Evolutionary conservation across 2,329 filamentous ascomycete genomes (phyloP).

Genomic region (Clarireedia hainanense): DNA sequence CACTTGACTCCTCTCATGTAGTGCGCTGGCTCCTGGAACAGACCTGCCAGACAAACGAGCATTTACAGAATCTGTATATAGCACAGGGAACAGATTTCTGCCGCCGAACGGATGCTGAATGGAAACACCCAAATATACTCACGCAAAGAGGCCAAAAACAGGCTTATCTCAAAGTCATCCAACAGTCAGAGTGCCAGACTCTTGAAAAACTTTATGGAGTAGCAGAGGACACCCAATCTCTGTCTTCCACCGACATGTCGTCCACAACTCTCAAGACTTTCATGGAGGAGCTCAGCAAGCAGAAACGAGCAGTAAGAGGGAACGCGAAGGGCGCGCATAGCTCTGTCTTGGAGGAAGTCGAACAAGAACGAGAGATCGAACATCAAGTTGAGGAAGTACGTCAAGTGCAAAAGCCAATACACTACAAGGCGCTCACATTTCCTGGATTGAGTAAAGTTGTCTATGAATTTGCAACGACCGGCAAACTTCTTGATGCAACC

Average conservation of each 20-base stretch:
- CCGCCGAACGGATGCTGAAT: conserved; percentile 42
- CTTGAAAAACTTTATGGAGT: conserved; percentile 50
- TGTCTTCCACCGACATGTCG: conserved; percentile 10
- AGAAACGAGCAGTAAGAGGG: conserved; percentile 34
- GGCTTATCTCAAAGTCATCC: conserved; percentile 37
- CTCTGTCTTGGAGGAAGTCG: conserved; percentile 49
- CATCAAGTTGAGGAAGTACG: conserved; percentile 37
- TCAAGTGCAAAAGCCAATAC: conserved; percentile 35
- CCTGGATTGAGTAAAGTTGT: conserved; percentile 41
- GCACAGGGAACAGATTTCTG: conserved; percentile 56
- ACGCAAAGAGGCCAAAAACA: conserved; percentile 29
- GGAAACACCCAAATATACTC: conserved; percentile 33
- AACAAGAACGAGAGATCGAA: conserved; percentile 40
- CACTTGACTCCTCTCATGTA: conserved; percentile 36
- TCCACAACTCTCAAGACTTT: not conserved
- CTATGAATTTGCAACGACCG: conserved; percentile 37
- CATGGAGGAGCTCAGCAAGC: conserved; percentile 29
- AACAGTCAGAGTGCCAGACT: conserved; percentile 47
- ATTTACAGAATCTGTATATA: conserved; percentile 49
- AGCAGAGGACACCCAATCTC: conserved; percentile 9
- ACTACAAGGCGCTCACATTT: conserved; percentile 34
- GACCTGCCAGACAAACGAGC: conserved; percentile 51
- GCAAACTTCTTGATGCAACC: conserved; percentile 32
- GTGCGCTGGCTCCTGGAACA: conserved; percentile 57
- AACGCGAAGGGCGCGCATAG: conserved; percentile 36